Percentiles rank a stretch among this genome's conserved stretches.
Evolutionary conservation across 495 filamentous ascomycete species (phyloP).

Genomic region (Cladorrhinum samala): DNA sequence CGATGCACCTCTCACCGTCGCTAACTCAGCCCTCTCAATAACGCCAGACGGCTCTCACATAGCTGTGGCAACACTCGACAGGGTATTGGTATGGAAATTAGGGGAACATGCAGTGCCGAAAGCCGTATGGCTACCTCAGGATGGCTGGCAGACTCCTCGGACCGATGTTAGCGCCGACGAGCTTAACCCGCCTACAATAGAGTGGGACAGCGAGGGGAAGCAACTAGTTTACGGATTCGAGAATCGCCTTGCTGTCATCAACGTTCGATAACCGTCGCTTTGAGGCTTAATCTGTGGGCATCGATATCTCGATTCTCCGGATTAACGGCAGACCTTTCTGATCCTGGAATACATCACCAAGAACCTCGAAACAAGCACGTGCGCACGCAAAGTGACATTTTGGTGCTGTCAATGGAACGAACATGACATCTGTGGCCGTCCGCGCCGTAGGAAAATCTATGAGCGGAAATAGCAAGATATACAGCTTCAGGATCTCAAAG

Average conservation of each 20-base stretch:
- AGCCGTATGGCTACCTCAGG: slow-evolving; percentile 51
- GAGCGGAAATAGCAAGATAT: too few relatives aligned
- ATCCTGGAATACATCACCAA: too few relatives aligned
- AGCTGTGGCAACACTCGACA: slow-evolving; percentile 59
- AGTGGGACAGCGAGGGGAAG: slow-evolving; percentile 72
- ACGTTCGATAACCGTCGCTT: slow-evolving; percentile 29
- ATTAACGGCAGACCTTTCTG: too few relatives aligned
- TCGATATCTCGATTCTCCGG: too few relatives aligned
- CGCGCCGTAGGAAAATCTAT: too few relatives aligned
- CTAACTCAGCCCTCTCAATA: slow-evolving; percentile 51
- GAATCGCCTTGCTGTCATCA: slow-evolving; percentile 39
- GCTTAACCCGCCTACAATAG: slow-evolving; percentile 48
- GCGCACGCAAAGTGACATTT: too few relatives aligned
- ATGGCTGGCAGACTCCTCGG: slow-evolving; percentile 47
- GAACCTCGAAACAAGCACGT: too few relatives aligned
- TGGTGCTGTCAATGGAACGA: too few relatives aligned
- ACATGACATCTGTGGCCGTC: too few relatives aligned
- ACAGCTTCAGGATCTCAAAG: too few relatives aligned
- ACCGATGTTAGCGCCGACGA: slow-evolving; percentile 40
- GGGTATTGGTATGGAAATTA: slow-evolving; percentile 65
- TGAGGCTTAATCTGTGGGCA: neutral
- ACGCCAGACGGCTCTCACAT: slow-evolving; percentile 68
- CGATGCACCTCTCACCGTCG: slow-evolving; percentile 43
- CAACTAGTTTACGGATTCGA: slow-evolving; percentile 60
- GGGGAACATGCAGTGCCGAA: slow-evolving; percentile 58